A percentile compares a stretch with the other conserved stretches of the same genome.
phyloP scores from a whole-genome alignment of 495 filamentous ascomycete species.

The Penicillium canariense region DNA sequence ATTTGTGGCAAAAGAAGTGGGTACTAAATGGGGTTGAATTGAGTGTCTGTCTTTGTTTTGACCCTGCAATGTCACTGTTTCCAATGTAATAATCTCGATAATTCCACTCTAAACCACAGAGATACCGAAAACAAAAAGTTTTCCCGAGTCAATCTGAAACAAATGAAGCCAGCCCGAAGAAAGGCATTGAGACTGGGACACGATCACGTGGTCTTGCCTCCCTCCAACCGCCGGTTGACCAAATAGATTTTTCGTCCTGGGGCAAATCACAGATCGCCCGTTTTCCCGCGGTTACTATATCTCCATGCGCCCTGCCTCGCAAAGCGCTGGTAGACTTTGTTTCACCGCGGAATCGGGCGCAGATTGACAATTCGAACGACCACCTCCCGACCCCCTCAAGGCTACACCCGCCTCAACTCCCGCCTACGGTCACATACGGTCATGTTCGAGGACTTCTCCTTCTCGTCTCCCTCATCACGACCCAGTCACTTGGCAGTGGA shows the following conservation, averaged over 20 bases:
- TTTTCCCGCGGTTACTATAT: conserved; percentile 1
- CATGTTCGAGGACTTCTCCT: conserved; percentile 52
- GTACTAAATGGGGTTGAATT: not conserved
- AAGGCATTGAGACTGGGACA: not conserved
- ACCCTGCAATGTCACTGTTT: no score
- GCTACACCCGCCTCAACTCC: no score
- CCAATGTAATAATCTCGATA: no score
- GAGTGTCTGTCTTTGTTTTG: not conserved
- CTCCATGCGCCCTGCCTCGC: conserved; percentile 8
- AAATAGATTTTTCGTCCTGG: conserved; percentile 7
- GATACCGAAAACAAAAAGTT: not conserved
- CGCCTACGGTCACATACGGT: no score
- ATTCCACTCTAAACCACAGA: conserved; percentile 1
- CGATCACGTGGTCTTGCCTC: conserved; percentile 18
- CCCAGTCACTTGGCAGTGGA: conserved; percentile 35
- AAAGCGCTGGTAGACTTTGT: conserved; percentile 4
- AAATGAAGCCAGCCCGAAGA: not conserved
- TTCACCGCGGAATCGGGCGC: conserved; percentile 17
- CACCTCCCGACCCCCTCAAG: not conserved
- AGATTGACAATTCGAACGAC: not conserved
- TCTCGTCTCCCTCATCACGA: conserved; percentile 41
- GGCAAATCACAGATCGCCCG: conserved; percentile 8
- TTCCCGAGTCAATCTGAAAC: not conserved
- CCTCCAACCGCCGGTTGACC: not conserved
- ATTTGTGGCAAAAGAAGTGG: conserved; percentile 13